A percentile compares a stretch with the other conserved stretches of the same genome.
Conservation (phyloP, 169 alveolate genomes). For the Plasmodium sp. region DNA sequence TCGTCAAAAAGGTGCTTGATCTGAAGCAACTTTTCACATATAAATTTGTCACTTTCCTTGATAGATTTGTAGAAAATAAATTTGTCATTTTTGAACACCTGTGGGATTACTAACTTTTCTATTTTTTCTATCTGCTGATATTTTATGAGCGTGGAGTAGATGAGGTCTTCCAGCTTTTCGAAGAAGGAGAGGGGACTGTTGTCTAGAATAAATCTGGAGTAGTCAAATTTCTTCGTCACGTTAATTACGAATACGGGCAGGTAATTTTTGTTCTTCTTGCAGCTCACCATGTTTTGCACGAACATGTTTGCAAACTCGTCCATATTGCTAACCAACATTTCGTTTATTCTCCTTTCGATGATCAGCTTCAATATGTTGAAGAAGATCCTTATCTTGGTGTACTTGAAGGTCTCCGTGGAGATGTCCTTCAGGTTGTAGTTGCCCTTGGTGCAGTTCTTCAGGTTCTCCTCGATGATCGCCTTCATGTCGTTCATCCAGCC, state of each 20-base stretch:
- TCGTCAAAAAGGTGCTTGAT: constrained; percentile 49
- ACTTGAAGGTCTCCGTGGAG: constrained; percentile 56
- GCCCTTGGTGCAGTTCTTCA: constrained; percentile 67
- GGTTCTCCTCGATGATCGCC: constrained; percentile 54
- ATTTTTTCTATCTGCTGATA: constrained; percentile 74
- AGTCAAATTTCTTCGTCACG: constrained; percentile 69
- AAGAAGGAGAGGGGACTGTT: constrained; percentile 54
- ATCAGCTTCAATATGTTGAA: constrained; percentile 54
- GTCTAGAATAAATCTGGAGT: constrained; percentile 54
- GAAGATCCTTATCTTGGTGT: constrained; percentile 69
- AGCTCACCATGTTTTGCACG: constrained; percentile 22
- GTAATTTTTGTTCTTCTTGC: constrained; percentile 42
- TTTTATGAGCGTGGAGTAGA: constrained; percentile 46
- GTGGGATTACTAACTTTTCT: constrained; percentile 73
- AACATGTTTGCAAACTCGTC: constrained; percentile 40
- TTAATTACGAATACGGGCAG: constrained; percentile 57
- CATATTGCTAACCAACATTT: constrained; percentile 42
- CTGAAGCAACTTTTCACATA: constrained; percentile 48
- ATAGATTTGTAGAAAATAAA: constrained; percentile 64
- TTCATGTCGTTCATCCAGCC: constrained; percentile 71
- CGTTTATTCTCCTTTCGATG: constrained; percentile 65
- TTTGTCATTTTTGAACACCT: constrained; percentile 69
- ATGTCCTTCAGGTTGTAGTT: constrained; percentile 58
- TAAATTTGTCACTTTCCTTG: constrained; percentile 63
- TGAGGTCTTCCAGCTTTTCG: constrained; percentile 50